These are phyloP conservation scores for Plicaturopsis crispa DNA, from an alignment of 768 basidiomycete species.

Conservation along the genomic window DNA sequence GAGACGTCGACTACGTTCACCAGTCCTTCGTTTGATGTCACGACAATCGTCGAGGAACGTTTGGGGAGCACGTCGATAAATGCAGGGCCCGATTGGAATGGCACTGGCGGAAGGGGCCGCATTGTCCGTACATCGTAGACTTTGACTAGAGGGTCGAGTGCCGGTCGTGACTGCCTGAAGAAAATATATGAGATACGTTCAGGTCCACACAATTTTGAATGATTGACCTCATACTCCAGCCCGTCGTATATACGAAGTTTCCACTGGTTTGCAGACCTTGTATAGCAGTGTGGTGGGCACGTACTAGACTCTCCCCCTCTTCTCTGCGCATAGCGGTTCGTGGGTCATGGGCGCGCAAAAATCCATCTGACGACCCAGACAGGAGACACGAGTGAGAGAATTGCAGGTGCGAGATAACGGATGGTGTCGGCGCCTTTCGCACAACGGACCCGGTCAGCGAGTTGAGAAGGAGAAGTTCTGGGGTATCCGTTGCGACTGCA, in stretches of 20 bases:
- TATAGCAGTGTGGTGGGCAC: slow-evolving; percentile 77
- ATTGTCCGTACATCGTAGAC: slow-evolving; percentile 85
- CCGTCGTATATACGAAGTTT: slow-evolving; percentile 80
- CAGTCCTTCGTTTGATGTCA: slow-evolving; percentile 76
- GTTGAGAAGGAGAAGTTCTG: slow-evolving; percentile 67
- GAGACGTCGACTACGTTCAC: slow-evolving; percentile 81
- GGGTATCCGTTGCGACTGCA: slow-evolving; percentile 49
- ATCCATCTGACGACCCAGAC: slow-evolving; percentile 69
- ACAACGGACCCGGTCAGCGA: slow-evolving; percentile 61
- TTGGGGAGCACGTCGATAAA: slow-evolving; percentile 79
- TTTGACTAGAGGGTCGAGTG: slow-evolving; percentile 89
- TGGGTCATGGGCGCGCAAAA: slow-evolving; percentile 51
- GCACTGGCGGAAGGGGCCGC: slow-evolving; percentile 74
- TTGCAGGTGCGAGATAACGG: slow-evolving; percentile 57
- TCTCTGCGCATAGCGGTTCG: slow-evolving; percentile 49
- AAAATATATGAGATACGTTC: slow-evolving; percentile 7
- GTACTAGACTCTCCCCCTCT: slow-evolving; percentile 46
- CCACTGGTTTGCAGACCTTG: slow-evolving; percentile 76
- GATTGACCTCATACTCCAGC: slow-evolving; percentile 72
- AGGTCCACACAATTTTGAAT: not conserved
- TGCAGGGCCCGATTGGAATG: slow-evolving; percentile 81
- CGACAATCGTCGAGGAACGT: slow-evolving; percentile 62
- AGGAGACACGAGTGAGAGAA: slow-evolving; percentile 57
- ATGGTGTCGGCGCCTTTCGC: slow-evolving; percentile 48
- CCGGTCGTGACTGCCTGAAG: slow-evolving; percentile 74